Conservation (phyloP, 2,329 filamentous ascomycete genomes). For the Xylariales sp. region DNA sequence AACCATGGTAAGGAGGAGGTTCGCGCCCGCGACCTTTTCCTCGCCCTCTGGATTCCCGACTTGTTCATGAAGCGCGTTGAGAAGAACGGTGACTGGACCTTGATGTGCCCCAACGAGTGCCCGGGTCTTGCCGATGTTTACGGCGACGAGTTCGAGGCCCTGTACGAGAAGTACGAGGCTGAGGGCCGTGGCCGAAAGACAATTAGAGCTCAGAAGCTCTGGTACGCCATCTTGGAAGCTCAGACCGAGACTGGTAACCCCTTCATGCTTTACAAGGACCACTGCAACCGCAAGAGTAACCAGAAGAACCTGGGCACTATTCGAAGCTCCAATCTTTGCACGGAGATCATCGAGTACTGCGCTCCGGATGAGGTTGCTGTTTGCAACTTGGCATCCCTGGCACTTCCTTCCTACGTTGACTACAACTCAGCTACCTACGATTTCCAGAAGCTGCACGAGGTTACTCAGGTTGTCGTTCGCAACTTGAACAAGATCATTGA, state of each 20-base stretch:
- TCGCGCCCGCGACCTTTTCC: conserved; percentile 94
- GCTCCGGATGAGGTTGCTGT: conserved; percentile 97
- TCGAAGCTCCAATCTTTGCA: conserved; percentile 97
- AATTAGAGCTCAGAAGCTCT: conserved; percentile 96
- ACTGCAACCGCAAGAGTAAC: conserved; percentile 98
- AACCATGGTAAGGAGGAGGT: conserved; percentile 99
- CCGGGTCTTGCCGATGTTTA: conserved; percentile 94
- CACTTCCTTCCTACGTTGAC: conserved; percentile 87
- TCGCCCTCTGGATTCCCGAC: conserved; percentile 96
- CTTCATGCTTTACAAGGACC: conserved; percentile 99
- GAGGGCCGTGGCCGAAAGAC: conserved; percentile 86
- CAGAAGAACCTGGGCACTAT: conserved; percentile 99
- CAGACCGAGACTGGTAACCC: conserved; percentile 99
- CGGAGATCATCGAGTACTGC: conserved; percentile 96
- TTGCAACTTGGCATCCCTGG: conserved; percentile 94
- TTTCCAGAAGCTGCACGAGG: conserved; percentile 95
- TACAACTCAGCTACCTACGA: conserved; percentile 81
- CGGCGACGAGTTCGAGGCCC: conserved; percentile 91
- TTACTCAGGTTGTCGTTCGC: conserved; percentile 84
- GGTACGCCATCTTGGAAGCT: conserved; percentile 97
- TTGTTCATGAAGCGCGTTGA: conserved; percentile 99
- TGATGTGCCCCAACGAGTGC: conserved; percentile 97
- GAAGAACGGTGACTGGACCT: conserved; percentile 92
- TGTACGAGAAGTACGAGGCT: conserved; percentile 90
- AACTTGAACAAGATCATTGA: conserved; percentile 99